Evolutionary conservation across 202 grass and related monocot genomes (phyloP).

Genomic region (Setaria italica): DNA sequence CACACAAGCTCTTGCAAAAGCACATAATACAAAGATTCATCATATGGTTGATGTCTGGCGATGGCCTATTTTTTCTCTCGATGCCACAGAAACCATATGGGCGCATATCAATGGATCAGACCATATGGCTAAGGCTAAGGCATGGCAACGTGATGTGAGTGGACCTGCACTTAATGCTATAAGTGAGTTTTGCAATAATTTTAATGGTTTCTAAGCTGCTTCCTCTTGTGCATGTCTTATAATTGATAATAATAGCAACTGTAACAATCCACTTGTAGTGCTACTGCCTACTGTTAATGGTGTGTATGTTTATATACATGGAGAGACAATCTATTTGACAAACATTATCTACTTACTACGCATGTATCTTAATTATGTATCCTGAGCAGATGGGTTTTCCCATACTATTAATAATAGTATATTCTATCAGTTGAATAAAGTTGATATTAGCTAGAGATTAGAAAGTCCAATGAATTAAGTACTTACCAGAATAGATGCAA

Average conservation of each 20-base stretch:
- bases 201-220: background rate
- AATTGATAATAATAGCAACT: background rate
- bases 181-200: background rate
- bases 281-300: background rate
- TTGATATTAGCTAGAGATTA: background rate
- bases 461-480: background rate
- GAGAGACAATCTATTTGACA: background rate
- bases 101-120: background rate
- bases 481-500: too few species aligned
- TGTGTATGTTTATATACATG: background rate
- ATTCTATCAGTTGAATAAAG: background rate
- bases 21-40: background rate
- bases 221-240: background rate
- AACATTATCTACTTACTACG: background rate
- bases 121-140: background rate
- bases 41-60: background rate
- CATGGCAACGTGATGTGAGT: background rate
- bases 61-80: background rate
- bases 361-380: background rate
- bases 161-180: background rate
- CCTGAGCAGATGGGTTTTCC: background rate
- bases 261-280: background rate
- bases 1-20: background rate
- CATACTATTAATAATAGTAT: background rate
- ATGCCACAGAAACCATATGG: background rate